Percentiles rank a stretch among this genome's conserved stretches.
Evolutionary conservation across 345 rosid species (phyloP).

Genomic region (Barbarea vulgaris): DNA sequence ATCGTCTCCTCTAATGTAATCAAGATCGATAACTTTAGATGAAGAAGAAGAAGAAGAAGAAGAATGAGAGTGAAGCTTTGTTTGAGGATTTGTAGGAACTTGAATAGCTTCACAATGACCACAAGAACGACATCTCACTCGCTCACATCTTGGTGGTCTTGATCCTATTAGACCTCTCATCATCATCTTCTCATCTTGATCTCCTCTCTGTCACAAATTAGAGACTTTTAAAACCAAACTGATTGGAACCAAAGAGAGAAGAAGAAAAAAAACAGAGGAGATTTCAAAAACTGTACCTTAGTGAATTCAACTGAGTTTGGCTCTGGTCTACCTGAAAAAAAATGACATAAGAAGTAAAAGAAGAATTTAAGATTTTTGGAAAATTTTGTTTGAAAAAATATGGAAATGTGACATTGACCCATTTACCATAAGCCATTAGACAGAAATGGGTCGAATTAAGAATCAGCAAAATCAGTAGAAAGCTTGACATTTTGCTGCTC

Average conservation of each 20-base stretch:
- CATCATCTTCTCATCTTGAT: conserved; percentile 37
- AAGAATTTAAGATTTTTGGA: not conserved
- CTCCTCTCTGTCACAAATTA: conserved; percentile 2
- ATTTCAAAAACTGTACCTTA: conserved; percentile 42
- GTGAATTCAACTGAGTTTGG: conserved; percentile 41
- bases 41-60: conserved; percentile 34
- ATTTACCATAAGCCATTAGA: conserved; percentile 59
- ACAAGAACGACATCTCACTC: conserved; percentile 71
- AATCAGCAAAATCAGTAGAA: conserved; percentile 51
- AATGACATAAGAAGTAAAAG: conserved; percentile 23
- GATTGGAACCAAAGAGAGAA: not conserved
- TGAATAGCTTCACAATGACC: conserved; percentile 86
- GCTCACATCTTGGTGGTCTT: conserved; percentile 84
- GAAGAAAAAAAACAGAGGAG: not conserved
- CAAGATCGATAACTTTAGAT: conserved; percentile 29
- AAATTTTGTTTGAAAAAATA: not conserved
- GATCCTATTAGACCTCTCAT: conserved; percentile 80
- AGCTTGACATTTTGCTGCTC: conserved; percentile 40
- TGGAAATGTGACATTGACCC: conserved; percentile 36
- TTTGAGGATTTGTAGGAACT: conserved; percentile 78
- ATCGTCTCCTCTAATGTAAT: conserved; percentile 65
- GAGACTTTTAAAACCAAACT: not conserved
- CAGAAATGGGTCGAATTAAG: conserved; percentile 54
- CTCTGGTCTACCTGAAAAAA: conserved; percentile 60
- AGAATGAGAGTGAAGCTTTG: conserved; percentile 20